A percentile compares a stretch with the other conserved stretches of the same genome.
These are phyloP conservation scores for Epichloe typhina DNA, from an alignment of 2,329 filamentous ascomycete species.

Conservation along the genomic window DNA sequence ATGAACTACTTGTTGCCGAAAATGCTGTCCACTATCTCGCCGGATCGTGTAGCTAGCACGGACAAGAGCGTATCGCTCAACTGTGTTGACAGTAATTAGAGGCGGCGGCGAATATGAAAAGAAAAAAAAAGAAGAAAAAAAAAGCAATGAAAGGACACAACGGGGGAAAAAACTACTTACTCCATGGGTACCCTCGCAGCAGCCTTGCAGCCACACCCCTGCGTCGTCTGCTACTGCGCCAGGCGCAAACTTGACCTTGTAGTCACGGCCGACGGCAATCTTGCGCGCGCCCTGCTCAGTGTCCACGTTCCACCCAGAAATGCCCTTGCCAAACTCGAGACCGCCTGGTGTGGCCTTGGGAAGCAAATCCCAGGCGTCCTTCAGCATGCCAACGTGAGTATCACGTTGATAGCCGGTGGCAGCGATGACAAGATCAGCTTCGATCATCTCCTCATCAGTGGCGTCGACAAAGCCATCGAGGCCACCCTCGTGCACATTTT, in stretches of 20 bases:
- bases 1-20: constrained; percentile 30
- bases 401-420: constrained; percentile 78
- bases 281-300: constrained; percentile 27
- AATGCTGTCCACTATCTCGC: constrained; percentile 65
- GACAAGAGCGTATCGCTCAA: constrained; percentile 73
- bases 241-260: constrained; percentile 58
- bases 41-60: constrained; percentile 60
- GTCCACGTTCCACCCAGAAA: constrained; percentile 28
- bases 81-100: constrained; percentile 23
- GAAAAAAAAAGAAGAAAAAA: no score
- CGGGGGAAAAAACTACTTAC: constrained; percentile 38
- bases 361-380: constrained; percentile 51
- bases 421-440: constrained; percentile 71
- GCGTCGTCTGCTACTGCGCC: constrained; percentile 57
- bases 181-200: constrained; percentile 84
- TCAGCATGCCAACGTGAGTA: constrained; percentile 65
- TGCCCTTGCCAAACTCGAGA: constrained; percentile 19
- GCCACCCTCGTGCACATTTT: constrained; percentile 27
- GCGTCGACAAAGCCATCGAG: constrained; percentile 26
- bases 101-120: constrained; percentile 8
- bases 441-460: constrained; percentile 43
- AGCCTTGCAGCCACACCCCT: constrained; percentile 86
- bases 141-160: background rate
- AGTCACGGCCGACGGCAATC: constrained; percentile 64
- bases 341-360: constrained; percentile 30